These are phyloP conservation scores for Kodamaea lidongshanica DNA, from an alignment of 805 yeast species.

Conservation along the genomic window DNA sequence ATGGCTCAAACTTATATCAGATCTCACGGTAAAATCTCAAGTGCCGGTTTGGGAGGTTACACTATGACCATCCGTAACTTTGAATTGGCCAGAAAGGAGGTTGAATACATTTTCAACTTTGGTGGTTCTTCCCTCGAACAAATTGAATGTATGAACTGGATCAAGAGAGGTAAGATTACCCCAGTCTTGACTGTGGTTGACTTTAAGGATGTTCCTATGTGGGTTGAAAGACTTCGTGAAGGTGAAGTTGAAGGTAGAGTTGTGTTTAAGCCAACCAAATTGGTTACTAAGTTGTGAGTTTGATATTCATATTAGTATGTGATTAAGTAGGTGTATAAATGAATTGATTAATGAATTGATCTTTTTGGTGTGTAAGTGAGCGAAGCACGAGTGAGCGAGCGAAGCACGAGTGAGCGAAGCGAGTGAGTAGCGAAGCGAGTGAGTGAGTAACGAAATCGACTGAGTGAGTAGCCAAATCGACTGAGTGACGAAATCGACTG, in stretches of 20 bases:
- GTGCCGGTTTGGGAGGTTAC: slow-evolving; percentile 39
- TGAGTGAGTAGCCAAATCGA: no score
- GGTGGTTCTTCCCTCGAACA: slow-evolving; percentile 44
- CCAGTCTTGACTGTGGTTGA: slow-evolving; percentile 28
- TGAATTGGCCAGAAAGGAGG: slow-evolving; percentile 37
- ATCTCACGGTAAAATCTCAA: slow-evolving; percentile 32
- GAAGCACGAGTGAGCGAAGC: no score
- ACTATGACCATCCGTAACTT: slow-evolving; percentile 26
- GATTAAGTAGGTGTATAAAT: no score
- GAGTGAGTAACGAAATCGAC: no score
- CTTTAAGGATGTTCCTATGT: slow-evolving; percentile 32
- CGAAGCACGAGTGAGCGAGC: no score
- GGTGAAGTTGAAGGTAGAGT: slow-evolving; percentile 40
- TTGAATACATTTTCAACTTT: slow-evolving; percentile 32
- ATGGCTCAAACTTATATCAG: slow-evolving; percentile 26
- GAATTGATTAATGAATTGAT: no score
- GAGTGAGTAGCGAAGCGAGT: no score
- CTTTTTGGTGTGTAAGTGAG: no score
- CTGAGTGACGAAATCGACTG: no score
- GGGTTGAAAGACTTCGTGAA: slow-evolving; percentile 26
- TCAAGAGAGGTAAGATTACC: slow-evolving; percentile 31
- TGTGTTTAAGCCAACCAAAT: slow-evolving; percentile 28
- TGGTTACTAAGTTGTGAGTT: no score
- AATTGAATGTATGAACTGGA: slow-evolving; percentile 38
- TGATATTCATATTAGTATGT: no score